Percentiles rank a stretch among this genome's conserved stretches.
Conservation (phyloP, 2,329 filamentous ascomycete species). For the Claviceps pazoutovae region DNA sequence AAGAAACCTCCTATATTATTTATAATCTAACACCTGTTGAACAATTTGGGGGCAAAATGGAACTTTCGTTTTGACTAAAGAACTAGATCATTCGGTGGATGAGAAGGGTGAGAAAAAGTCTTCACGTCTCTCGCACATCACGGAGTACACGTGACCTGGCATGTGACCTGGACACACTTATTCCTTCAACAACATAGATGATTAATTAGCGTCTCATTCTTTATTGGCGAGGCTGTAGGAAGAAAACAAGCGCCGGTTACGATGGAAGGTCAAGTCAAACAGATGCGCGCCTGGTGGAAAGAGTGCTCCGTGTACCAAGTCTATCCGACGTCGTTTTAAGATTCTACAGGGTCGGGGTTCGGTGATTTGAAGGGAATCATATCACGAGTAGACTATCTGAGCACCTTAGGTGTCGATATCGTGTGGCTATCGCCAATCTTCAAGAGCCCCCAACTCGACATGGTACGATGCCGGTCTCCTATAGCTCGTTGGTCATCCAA, state of each 20-base stretch:
- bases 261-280: slow-evolving; percentile 14
- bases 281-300: slow-evolving; percentile 39
- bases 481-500: no score
- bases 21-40: neutral
- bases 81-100: no score
- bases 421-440: slow-evolving; percentile 40
- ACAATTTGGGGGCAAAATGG: no score
- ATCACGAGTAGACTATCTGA: slow-evolving; percentile 39
- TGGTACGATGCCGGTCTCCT: slow-evolving; percentile 25
- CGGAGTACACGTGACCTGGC: no score
- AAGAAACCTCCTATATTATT: no score
- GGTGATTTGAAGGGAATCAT: slow-evolving; percentile 46
- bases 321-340: slow-evolving; percentile 48
- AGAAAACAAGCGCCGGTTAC: neutral
- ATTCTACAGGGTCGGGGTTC: slow-evolving; percentile 40
- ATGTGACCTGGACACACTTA: no score
- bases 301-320: slow-evolving; percentile 47
- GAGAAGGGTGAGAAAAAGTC: no score
- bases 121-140: no score
- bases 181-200: no score
- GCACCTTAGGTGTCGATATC: slow-evolving; percentile 41
- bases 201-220: neutral
- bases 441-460: slow-evolving; percentile 46
- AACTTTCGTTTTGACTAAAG: no score
- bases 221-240: neutral